Conservation (phyloP, 2,329 filamentous ascomycete species). For the Tolypocladium amazonense region DNA sequence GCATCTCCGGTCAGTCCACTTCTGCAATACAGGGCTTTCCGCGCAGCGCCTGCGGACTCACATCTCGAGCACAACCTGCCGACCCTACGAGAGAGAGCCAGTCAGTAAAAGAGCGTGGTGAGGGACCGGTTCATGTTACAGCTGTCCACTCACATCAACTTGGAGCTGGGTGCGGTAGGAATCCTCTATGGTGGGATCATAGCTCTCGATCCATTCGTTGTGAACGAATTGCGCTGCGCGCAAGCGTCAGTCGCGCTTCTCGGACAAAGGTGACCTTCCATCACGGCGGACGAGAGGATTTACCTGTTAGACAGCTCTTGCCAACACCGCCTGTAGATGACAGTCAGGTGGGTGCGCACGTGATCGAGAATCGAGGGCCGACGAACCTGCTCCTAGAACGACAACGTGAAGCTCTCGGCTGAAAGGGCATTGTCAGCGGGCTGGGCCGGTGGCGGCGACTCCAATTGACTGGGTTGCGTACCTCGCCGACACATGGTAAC, state of each 20-base stretch:
- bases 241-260: neutral
- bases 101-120: conserved; percentile 6
- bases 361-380: conserved; percentile 1
- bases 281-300: conserved; percentile 12
- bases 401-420: conserved; percentile 76
- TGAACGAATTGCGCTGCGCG: conserved; percentile 76
- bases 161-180: conserved; percentile 66
- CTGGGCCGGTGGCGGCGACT: neutral
- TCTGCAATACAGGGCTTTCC: neutral
- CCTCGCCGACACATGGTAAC: conserved; percentile 7
- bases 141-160: conserved; percentile 61
- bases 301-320: conserved; percentile 87
- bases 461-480: conserved; percentile 1
- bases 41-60: conserved; percentile 29
- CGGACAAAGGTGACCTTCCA: neutral
- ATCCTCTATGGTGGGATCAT: conserved; percentile 71
- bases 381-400: conserved; percentile 66
- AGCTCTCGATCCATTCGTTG: conserved; percentile 87
- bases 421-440: conserved; percentile 1
- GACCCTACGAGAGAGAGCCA: conserved; percentile 46
- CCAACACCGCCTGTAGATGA: conserved; percentile 63
- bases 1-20: conserved; percentile 11
- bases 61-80: conserved; percentile 86
- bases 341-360: conserved; percentile 17
- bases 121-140: neutral